Conservation (phyloP, 1,284 basidiomycete species). For the Cerioporus squamosus region DNA sequence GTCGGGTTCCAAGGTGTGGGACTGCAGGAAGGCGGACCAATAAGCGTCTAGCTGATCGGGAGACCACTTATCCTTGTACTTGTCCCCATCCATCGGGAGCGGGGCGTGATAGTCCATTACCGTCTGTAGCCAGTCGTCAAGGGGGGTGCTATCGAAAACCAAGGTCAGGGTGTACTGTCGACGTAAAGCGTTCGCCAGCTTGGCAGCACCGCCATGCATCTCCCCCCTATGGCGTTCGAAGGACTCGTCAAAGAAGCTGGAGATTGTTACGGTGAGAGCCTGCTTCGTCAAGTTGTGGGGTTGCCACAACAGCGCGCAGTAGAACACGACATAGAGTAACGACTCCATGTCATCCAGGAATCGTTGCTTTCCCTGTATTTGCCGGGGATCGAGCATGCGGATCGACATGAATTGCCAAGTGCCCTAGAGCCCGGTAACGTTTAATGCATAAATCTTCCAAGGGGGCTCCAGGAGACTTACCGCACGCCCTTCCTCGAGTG, state of each 20-base stretch:
- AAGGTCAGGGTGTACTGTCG: background rate
- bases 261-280: background rate
- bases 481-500: background rate
- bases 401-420: slow-evolving; percentile 14
- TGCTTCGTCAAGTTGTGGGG: background rate
- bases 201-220: slow-evolving; percentile 2
- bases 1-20: background rate
- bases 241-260: background rate
- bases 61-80: background rate
- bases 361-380: background rate
- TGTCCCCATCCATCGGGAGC: too few relatives aligned
- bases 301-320: slow-evolving; percentile 9
- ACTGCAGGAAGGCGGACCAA: background rate
- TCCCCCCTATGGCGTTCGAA: too few relatives aligned
- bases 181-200: background rate
- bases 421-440: background rate
- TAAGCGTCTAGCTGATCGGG: background rate
- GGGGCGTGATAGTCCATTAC: slow-evolving; percentile 1
- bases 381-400: background rate
- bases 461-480: background rate
- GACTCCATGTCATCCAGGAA: slow-evolving; percentile 21
- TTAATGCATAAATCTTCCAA: background rate
- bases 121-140: slow-evolving; percentile 7
- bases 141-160: background rate
- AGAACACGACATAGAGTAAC: slow-evolving; percentile 19